Conservation (phyloP, 352 stramenopile species). For the Globisporangium echinulatum region DNA sequence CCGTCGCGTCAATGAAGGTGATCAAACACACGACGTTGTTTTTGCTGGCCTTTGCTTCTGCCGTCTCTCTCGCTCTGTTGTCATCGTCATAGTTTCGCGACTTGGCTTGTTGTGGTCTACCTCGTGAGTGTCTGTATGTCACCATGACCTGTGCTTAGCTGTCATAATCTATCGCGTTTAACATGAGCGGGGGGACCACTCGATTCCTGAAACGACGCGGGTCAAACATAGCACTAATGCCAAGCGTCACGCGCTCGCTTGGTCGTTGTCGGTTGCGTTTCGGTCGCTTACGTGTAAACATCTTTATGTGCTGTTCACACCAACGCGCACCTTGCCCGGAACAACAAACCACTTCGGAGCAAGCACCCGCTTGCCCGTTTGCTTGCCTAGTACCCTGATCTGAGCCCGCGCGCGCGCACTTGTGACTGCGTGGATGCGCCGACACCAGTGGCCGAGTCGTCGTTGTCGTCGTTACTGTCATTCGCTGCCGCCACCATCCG, state of each 20-base stretch:
- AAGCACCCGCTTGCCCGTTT: too few relatives aligned
- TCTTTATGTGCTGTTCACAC: too few relatives aligned
- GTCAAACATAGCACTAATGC: too few relatives aligned
- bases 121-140: not conserved
- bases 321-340: too few relatives aligned
- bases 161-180: not conserved
- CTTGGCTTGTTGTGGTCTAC: not conserved
- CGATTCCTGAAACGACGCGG: too few relatives aligned
- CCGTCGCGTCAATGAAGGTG: conserved; percentile 10
- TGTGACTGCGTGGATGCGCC: not conserved
- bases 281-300: too few relatives aligned
- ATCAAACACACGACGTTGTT: conserved; percentile 1
- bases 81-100: too few relatives aligned
- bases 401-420: not conserved
- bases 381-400: too few relatives aligned
- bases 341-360: too few relatives aligned
- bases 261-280: not conserved
- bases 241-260: not conserved
- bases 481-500: not conserved
- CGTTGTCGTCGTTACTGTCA: not conserved
- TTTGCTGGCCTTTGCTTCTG: not conserved
- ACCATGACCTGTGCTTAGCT: not conserved
- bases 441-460: not conserved
- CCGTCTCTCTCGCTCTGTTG: not conserved
- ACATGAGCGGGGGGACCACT: not conserved